A percentile compares a stretch with the other conserved stretches of the same genome.
phyloP scores from a whole-genome alignment of 371 early-diverging fungal species.

The Mucor racemosus region DNA sequence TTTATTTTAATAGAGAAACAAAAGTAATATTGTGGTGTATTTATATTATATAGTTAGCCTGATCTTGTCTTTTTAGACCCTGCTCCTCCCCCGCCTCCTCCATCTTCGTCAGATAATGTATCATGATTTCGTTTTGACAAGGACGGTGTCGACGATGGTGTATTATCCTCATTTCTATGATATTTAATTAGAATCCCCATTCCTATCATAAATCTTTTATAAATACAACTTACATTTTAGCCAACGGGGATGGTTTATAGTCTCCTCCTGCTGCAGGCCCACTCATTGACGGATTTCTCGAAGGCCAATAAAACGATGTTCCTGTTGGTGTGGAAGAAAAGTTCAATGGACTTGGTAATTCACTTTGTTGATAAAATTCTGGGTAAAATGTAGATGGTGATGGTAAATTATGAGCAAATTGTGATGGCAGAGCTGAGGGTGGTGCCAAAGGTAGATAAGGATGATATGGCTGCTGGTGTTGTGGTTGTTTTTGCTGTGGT shows the following conservation, averaged over 20 bases:
- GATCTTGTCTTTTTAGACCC: no score
- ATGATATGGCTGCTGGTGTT: conserved; percentile 1
- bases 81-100: background rate
- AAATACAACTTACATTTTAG: conserved; percentile 19
- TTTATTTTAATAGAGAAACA: no score
- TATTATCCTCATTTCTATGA: no score
- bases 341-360: conserved; percentile 67
- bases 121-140: conserved; percentile 10
- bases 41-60: no score
- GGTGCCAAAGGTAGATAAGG: conserved; percentile 7
- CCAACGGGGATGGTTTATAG: conserved; percentile 24
- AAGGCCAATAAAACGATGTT: conserved; percentile 68
- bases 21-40: no score
- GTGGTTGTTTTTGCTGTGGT: background rate
- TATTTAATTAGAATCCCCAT: no score
- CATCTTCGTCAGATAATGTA: background rate
- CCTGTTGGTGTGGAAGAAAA: conserved; percentile 64
- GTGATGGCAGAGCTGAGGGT: conserved; percentile 56
- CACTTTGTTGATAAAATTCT: conserved; percentile 72
- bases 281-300: conserved; percentile 22
- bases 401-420: conserved; percentile 78
- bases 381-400: conserved; percentile 81
- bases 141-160: background rate
- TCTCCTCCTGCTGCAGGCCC: background rate
- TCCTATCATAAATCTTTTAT: background rate